phyloP scores from a whole-genome alignment of 768 basidiomycete species.

The Lactarius sp. region DNA sequence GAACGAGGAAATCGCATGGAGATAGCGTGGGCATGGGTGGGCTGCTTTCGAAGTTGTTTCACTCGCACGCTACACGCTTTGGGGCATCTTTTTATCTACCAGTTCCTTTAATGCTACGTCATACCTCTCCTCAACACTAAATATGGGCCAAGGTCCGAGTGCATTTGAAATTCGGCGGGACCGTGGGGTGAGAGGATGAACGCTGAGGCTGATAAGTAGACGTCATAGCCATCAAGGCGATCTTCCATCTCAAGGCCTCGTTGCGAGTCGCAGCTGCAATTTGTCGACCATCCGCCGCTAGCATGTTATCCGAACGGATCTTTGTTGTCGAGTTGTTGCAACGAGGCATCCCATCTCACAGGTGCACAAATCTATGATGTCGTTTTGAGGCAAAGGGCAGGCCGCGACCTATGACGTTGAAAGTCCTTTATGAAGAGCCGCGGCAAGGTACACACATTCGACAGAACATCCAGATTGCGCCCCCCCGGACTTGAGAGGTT shows the following conservation, averaged over 20 bases:
- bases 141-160: not conserved
- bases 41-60: not conserved
- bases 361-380: constrained; percentile 11
- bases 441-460: constrained; percentile 5
- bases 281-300: not conserved
- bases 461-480: constrained; percentile 14
- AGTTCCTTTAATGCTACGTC: constrained; percentile 12
- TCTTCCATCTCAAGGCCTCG: not conserved
- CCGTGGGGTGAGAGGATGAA: not conserved
- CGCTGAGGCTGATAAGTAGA: constrained; percentile 3
- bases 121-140: not conserved
- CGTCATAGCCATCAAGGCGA: constrained; percentile 5
- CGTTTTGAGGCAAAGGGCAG: constrained; percentile 23
- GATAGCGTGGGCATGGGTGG: not conserved
- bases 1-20: constrained; percentile 1
- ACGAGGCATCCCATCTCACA: constrained; percentile 5
- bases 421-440: constrained; percentile 18
- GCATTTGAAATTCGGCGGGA: constrained; percentile 10
- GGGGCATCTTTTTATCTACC: constrained; percentile 13
- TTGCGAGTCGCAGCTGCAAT: constrained; percentile 1
- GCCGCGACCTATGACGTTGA: constrained; percentile 21
- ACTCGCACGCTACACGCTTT: not conserved
- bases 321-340: constrained; percentile 7
- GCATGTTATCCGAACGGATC: not conserved
- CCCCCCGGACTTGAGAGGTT: constrained; percentile 1